phyloP scores from a whole-genome alignment of 2,329 filamentous ascomycete genomes.

The Cytospora paraplurivora region DNA sequence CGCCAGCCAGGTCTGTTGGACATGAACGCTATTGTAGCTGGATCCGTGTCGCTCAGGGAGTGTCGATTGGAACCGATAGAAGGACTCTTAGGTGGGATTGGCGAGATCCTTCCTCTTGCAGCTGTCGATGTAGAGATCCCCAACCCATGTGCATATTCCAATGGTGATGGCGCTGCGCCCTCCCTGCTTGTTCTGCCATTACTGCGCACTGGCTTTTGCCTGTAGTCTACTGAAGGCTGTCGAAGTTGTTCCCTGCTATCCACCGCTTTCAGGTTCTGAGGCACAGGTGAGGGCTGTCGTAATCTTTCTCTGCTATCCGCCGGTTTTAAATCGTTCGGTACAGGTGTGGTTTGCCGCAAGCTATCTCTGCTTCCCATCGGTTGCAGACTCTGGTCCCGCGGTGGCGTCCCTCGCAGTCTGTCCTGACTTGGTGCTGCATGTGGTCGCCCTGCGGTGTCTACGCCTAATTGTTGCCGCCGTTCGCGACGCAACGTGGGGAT shows the following conservation, averaged over 20 bases:
- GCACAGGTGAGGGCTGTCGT: constrained; percentile 18
- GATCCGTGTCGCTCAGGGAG: constrained; percentile 35
- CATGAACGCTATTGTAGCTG: constrained; percentile 40
- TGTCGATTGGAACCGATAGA: constrained; percentile 23
- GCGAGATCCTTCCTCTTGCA: constrained; percentile 18
- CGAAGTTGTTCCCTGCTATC: constrained; percentile 27
- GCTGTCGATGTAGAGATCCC: constrained; percentile 34
- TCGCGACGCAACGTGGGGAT: constrained; percentile 57
- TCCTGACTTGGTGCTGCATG: constrained; percentile 20
- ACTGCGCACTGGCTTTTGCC: constrained; percentile 16
- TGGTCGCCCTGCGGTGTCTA: constrained; percentile 20
- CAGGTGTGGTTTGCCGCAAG: constrained; percentile 11
- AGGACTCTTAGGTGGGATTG: constrained; percentile 40
- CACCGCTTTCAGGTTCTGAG: constrained; percentile 14
- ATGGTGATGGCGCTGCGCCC: constrained; percentile 56
- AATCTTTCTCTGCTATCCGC: constrained; percentile 14
- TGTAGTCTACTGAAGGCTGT: constrained; percentile 30
- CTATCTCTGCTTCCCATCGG: constrained; percentile 13
- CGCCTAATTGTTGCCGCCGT: constrained; percentile 48
- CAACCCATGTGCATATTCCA: constrained; percentile 47
- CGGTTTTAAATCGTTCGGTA: constrained; percentile 9
- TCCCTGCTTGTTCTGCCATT: constrained; percentile 28
- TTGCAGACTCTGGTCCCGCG: constrained; percentile 3
- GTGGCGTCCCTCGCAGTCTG: not conserved
- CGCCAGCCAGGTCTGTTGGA: constrained; percentile 65